Evolutionary conservation across 768 basidiomycete genomes (phyloP).

Genomic region (Cystofilobasidium bisporidii): DNA sequence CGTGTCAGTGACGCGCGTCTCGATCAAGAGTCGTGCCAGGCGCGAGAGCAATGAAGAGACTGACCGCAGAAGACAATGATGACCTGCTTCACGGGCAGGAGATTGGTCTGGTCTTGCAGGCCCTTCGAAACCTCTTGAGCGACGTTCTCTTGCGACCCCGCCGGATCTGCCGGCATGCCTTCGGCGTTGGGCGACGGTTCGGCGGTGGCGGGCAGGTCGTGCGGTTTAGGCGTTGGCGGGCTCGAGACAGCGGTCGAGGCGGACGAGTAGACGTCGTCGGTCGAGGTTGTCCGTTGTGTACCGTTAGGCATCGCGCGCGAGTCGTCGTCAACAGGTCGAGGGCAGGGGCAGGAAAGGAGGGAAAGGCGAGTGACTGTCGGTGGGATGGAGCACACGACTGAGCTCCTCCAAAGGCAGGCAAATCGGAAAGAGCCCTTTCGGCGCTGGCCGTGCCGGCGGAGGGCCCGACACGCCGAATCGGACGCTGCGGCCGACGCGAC

Average conservation of each 20-base stretch:
- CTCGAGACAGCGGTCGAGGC: not conserved
- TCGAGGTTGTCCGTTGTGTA: too few relatives aligned
- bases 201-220: not conserved
- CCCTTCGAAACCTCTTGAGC: constrained; percentile 31
- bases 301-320: too few relatives aligned
- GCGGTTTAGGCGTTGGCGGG: not conserved
- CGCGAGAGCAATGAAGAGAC: not conserved
- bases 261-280: not conserved
- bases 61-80: constrained; percentile 8
- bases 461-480: too few relatives aligned
- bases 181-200: not conserved
- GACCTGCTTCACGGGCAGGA: constrained; percentile 53
- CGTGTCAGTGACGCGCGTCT: not conserved
- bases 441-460: too few relatives aligned
- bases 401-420: too few relatives aligned
- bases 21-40: too few relatives aligned
- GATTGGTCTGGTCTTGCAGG: constrained; percentile 66
- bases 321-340: too few relatives aligned
- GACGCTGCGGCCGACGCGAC: too few relatives aligned
- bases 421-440: too few relatives aligned
- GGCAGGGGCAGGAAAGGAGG: too few relatives aligned
- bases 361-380: too few relatives aligned
- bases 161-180: not conserved
- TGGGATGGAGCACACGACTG: too few relatives aligned
- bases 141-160: not conserved